Conservation (phyloP, 2,329 filamentous ascomycete species). For the Aspergillus tubingensis region DNA sequence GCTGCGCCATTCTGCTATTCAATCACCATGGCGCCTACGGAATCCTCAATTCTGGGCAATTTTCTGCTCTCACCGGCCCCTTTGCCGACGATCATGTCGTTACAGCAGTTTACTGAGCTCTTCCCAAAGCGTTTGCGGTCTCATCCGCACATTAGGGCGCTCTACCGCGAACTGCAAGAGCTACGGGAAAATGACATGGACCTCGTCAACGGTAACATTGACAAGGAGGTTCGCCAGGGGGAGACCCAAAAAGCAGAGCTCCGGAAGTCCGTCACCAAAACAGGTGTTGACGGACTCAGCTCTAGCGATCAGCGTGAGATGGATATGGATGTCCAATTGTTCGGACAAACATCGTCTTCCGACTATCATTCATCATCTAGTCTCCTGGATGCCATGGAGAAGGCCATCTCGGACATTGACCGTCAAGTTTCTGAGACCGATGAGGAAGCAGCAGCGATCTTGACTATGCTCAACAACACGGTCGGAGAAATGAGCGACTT, state of each 20-base stretch:
- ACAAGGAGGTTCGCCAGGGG: slow-evolving; percentile 39
- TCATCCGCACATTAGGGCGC: slow-evolving; percentile 65
- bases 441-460: slow-evolving; percentile 61
- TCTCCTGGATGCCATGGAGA: slow-evolving; percentile 69
- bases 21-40: slow-evolving; percentile 67
- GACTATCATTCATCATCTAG: slow-evolving; percentile 62
- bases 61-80: slow-evolving; percentile 77
- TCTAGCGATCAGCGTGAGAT: slow-evolving; percentile 41
- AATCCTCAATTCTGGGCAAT: slow-evolving; percentile 72
- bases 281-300: slow-evolving; percentile 37
- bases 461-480: slow-evolving; percentile 64
- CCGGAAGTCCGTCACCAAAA: slow-evolving; percentile 33
- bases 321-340: slow-evolving; percentile 59
- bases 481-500: slow-evolving; percentile 78
- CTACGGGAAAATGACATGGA: slow-evolving; percentile 71
- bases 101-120: slow-evolving; percentile 72
- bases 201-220: slow-evolving; percentile 59
- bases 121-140: slow-evolving; percentile 70
- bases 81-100: slow-evolving; percentile 70
- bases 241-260: slow-evolving; percentile 42
- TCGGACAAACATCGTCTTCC: slow-evolving; percentile 52
- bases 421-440: slow-evolving; percentile 67
- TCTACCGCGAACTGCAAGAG: slow-evolving; percentile 79
- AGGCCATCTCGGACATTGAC: slow-evolving; percentile 66
- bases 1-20: not conserved